Evolutionary conservation across 139 green algal species (phyloP).

Genomic region (Picochlorum sp.): DNA sequence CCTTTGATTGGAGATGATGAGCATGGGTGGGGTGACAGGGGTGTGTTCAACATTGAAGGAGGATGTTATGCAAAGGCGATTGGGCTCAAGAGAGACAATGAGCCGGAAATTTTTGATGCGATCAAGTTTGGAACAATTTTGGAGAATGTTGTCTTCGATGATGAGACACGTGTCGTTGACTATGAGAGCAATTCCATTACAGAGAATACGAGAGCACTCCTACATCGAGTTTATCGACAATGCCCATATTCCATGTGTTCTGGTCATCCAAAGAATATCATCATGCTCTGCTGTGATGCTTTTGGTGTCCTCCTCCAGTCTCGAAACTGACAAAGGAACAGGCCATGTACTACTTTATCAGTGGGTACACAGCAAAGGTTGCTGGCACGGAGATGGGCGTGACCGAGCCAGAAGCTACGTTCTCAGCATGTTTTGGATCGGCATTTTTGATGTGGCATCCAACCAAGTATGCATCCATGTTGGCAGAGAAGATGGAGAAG

Average conservation of each 20-base stretch:
- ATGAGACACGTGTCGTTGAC: slow-evolving; percentile 14
- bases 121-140: slow-evolving; percentile 83
- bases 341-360: slow-evolving; percentile 98
- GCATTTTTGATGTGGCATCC: slow-evolving; percentile 81
- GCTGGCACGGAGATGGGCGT: slow-evolving; percentile 90
- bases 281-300: slow-evolving; percentile 81
- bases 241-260: slow-evolving; percentile 78
- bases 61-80: slow-evolving; percentile 96
- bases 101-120: slow-evolving; percentile 87
- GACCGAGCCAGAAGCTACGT: slow-evolving; percentile 88
- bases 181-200: slow-evolving; percentile 48
- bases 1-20: slow-evolving; percentile 92
- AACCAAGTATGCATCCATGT: slow-evolving; percentile 78
- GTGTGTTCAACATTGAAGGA: slow-evolving; percentile 93
- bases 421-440: slow-evolving; percentile 74
- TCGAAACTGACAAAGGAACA: slow-evolving; percentile 72
- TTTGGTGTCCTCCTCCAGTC: slow-evolving; percentile 93
- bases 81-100: slow-evolving; percentile 56
- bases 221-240: slow-evolving; percentile 96
- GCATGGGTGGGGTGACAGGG: slow-evolving; percentile 80
- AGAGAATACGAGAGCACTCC: slow-evolving; percentile 86
- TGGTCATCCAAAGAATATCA: slow-evolving; percentile 82
- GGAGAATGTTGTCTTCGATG: slow-evolving; percentile 82
- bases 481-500: slow-evolving; percentile 76
- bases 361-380: slow-evolving; percentile 94